Evolutionary conservation across 2,329 filamentous ascomycete species (phyloP).

Genomic region (Xylogone sp.): DNA sequence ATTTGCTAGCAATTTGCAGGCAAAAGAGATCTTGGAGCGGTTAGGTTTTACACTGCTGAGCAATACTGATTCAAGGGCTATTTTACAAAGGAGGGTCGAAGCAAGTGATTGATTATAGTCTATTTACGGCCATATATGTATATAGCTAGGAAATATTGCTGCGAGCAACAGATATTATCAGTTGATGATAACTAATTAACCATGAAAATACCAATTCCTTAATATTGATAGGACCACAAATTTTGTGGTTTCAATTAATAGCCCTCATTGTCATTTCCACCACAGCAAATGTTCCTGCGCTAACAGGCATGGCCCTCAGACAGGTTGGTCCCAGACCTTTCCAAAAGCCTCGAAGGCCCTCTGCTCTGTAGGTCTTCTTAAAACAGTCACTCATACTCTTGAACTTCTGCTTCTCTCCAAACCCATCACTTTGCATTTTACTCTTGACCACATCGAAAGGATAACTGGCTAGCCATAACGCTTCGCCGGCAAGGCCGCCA

Average conservation of each 20-base stretch:
- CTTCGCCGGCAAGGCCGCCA: conserved; percentile 90
- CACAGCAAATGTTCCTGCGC: conserved; percentile 94
- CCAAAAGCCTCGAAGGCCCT: conserved; percentile 86
- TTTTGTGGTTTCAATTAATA: conserved; percentile 38
- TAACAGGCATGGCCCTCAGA: conserved; percentile 93
- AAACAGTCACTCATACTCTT: conserved; percentile 87
- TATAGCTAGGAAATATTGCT: too few species aligned
- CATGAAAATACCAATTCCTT: background rate
- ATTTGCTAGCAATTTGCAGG: conserved; percentile 54
- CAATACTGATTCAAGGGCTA: conserved; percentile 61
- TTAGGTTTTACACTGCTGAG: conserved; percentile 58
- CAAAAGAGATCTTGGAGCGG: conserved; percentile 56
- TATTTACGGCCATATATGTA: background rate
- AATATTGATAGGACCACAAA: background rate
- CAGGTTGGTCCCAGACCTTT: conserved; percentile 88
- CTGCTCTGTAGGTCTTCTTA: conserved; percentile 70
- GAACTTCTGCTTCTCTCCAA: conserved; percentile 69
- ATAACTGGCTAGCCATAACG: conserved; percentile 88
- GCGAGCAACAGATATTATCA: background rate
- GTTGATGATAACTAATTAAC: background rate
- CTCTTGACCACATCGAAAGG: conserved; percentile 98
- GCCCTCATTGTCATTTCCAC: conserved; percentile 64
- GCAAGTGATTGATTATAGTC: conserved; percentile 15
- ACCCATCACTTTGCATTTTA: conserved; percentile 98
- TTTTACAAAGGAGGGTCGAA: conserved; percentile 66